Evolutionary conservation across 345 rosid species (phyloP).

Genomic region (Jatropha curcas): DNA sequence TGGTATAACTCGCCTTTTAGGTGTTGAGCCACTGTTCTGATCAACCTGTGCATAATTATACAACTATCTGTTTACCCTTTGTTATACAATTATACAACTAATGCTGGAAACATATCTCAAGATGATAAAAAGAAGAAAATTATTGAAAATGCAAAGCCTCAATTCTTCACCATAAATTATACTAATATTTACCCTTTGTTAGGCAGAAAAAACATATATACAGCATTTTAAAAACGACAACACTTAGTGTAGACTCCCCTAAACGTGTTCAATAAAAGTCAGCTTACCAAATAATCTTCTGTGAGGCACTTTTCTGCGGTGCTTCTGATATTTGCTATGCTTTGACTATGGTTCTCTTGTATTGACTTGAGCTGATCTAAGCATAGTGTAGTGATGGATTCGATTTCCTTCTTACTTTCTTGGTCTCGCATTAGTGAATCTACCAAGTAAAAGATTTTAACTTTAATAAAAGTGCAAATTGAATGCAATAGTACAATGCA

Average conservation of each 20-base stretch:
- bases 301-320: constrained; percentile 69
- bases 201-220: no score
- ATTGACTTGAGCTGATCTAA: constrained; percentile 50
- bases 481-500: not conserved
- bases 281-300: constrained; percentile 70
- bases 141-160: no score
- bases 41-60: constrained; percentile 49
- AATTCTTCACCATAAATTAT: no score
- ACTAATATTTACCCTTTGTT: no score
- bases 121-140: no score
- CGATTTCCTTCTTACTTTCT: constrained; percentile 54
- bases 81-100: no score
- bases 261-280: not conserved
- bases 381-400: constrained; percentile 49
- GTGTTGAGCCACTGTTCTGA: constrained; percentile 42
- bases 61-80: not conserved
- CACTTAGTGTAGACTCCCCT: not conserved
- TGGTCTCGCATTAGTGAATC: constrained; percentile 58
- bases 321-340: constrained; percentile 51
- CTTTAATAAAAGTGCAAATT: not conserved
- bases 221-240: not conserved
- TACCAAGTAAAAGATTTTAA: constrained; percentile 25
- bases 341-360: constrained; percentile 63
- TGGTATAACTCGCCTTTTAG: constrained; percentile 49
- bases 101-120: not conserved